phyloP scores from a whole-genome alignment of 768 basidiomycete species.

The Mrakia gelida region DNA sequence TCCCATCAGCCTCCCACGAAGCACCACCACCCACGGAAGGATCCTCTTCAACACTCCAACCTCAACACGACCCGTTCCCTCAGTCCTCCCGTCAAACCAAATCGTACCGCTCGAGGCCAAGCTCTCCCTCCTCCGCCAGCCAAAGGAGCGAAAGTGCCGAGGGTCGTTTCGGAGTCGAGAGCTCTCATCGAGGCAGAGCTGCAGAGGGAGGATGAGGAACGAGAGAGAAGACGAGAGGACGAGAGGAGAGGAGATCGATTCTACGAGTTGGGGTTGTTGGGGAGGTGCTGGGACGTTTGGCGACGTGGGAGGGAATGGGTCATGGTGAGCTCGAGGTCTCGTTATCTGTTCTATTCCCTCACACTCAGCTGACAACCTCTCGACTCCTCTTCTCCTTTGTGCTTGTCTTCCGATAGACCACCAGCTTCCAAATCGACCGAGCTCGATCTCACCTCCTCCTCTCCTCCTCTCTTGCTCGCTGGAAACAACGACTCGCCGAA shows the following conservation, averaged over 20 bases:
- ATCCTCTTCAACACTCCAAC: neutral
- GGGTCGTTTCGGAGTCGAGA: slow-evolving; percentile 20
- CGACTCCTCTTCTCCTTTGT: slow-evolving; percentile 26
- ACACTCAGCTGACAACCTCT: neutral
- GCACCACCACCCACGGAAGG: neutral
- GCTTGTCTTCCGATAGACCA: slow-evolving; percentile 53
- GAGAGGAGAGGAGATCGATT: slow-evolving; percentile 68
- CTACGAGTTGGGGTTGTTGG: slow-evolving; percentile 58
- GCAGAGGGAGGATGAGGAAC: slow-evolving; percentile 28
- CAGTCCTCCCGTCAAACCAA: neutral
- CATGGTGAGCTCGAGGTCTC: slow-evolving; percentile 51
- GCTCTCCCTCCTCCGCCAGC: neutral
- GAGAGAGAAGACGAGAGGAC: slow-evolving; percentile 27
- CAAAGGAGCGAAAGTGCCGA: slow-evolving; percentile 1
- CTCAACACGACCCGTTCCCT: neutral
- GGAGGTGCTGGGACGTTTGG: slow-evolving; percentile 75
- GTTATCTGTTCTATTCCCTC: no score
- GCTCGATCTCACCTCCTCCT: slow-evolving; percentile 66
- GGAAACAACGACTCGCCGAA: slow-evolving; percentile 49
- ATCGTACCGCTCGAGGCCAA: neutral
- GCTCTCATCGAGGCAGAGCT: slow-evolving; percentile 27
- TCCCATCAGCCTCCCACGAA: neutral
- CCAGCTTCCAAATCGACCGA: slow-evolving; percentile 60
- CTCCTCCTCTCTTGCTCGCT: slow-evolving; percentile 57
- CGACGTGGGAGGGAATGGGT: slow-evolving; percentile 66